Evolutionary conservation across 2,329 filamentous ascomycete species (phyloP).

Genomic region (Aspergillus transmontanensis): DNA sequence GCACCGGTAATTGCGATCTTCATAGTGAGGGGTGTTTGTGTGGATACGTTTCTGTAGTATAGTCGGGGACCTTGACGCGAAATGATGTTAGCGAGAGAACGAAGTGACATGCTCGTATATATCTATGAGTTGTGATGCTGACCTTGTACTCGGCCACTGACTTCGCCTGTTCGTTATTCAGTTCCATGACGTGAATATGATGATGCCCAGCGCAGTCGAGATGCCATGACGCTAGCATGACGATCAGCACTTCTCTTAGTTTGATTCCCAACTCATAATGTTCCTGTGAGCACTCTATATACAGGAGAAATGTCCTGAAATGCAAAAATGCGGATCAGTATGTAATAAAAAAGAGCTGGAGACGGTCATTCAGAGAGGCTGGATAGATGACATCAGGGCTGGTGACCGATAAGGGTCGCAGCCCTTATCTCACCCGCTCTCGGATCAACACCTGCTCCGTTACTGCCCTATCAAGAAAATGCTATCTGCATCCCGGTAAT

Average conservation of each 20-base stretch:
- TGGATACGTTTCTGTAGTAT: neutral
- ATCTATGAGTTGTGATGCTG: neutral
- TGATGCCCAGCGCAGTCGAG: neutral
- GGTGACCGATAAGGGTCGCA: neutral
- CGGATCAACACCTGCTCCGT: neutral
- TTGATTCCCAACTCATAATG: neutral
- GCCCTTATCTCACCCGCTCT: neutral
- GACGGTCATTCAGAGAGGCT: no score
- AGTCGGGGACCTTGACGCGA: neutral
- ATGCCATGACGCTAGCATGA: neutral
- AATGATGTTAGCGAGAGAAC: neutral
- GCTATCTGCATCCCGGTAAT: neutral
- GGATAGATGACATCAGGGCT: neutral
- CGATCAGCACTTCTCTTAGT: neutral
- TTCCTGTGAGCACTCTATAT: neutral
- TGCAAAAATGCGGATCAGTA: no score
- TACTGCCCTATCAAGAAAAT: neutral
- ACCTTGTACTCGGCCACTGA: neutral
- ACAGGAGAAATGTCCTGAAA: neutral
- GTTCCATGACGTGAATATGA: constrained; percentile 13
- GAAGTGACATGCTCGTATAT: neutral
- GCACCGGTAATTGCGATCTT: constrained; percentile 47
- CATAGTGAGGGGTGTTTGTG: constrained; percentile 18
- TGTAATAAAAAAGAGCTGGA: neutral
- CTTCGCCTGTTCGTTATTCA: neutral